phyloP scores from a whole-genome alignment of 345 rosid species.

The Melaleuca alternifolia region DNA sequence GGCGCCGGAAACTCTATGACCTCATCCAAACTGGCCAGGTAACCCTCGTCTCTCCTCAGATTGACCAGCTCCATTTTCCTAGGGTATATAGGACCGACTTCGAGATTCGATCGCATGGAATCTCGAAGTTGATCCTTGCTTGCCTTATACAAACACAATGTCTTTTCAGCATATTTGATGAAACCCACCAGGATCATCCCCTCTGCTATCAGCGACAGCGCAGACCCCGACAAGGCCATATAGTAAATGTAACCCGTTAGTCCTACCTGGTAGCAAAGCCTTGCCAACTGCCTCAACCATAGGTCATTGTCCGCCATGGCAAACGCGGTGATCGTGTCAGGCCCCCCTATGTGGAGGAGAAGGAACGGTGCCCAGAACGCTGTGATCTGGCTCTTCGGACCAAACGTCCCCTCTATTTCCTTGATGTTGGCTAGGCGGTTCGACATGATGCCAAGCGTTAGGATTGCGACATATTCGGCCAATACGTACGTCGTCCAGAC shows the following conservation, averaged over 20 bases:
- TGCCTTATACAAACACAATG: background rate
- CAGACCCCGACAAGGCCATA: background rate
- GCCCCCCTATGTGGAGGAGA: slow-evolving; percentile 21
- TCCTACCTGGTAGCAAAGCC: background rate
- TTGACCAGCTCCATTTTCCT: background rate
- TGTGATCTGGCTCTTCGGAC: background rate
- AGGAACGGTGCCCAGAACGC: slow-evolving; percentile 21
- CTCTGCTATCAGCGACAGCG: background rate
- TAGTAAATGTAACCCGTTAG: background rate
- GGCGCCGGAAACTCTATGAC: background rate
- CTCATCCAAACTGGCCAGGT: background rate
- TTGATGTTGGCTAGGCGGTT: background rate
- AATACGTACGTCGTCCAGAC: background rate
- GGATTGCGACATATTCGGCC: background rate
- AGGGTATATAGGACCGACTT: background rate
- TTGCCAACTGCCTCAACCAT: background rate
- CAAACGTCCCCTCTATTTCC: background rate
- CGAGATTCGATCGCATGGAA: background rate
- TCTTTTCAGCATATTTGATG: background rate
- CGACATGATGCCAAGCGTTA: background rate
- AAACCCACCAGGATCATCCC: background rate
- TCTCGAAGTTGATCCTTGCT: background rate
- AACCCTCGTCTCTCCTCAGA: background rate
- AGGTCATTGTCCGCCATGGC: background rate
- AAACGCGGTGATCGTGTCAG: slow-evolving; percentile 8